A percentile compares a stretch with the other conserved stretches of the same genome.
phyloP scores from a whole-genome alignment of 1,139 yeast species.

The Hemisphaericaspora xylofermentans region DNA sequence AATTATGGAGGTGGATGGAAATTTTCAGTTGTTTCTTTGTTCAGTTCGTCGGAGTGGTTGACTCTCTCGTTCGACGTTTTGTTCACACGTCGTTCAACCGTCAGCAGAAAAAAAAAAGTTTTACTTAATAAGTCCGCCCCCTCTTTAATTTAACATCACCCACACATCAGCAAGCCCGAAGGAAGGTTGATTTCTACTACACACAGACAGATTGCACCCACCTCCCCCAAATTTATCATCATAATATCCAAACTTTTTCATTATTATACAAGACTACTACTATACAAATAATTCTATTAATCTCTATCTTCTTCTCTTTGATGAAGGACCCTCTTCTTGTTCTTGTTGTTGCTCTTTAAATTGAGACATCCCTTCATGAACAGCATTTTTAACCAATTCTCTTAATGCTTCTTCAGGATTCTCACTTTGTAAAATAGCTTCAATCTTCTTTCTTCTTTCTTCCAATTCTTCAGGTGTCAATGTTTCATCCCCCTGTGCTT shows the following conservation, averaged over 20 bases:
- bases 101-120: no score
- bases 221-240: background rate
- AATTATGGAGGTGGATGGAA: background rate
- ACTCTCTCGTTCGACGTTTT: no score
- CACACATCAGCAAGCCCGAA: no score
- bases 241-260: background rate
- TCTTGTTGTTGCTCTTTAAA: conserved; percentile 20
- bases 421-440: conserved; percentile 71
- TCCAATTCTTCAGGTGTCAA: conserved; percentile 32
- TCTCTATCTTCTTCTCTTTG: conserved; percentile 24
- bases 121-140: no score
- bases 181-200: no score
- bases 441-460: conserved; percentile 62
- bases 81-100: no score
- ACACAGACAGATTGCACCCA: no score
- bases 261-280: background rate
- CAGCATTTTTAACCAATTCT: conserved; percentile 63
- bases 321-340: conserved; percentile 15
- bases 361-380: conserved; percentile 49
- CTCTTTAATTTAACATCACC: no score
- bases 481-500: conserved; percentile 29
- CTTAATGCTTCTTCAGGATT: conserved; percentile 77
- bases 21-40: no score
- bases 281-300: background rate
- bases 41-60: no score